Percentiles rank a stretch among this genome's conserved stretches.
phyloP scores from a whole-genome alignment of 179 eudicot genomes.

The Beta lomatogona region DNA sequence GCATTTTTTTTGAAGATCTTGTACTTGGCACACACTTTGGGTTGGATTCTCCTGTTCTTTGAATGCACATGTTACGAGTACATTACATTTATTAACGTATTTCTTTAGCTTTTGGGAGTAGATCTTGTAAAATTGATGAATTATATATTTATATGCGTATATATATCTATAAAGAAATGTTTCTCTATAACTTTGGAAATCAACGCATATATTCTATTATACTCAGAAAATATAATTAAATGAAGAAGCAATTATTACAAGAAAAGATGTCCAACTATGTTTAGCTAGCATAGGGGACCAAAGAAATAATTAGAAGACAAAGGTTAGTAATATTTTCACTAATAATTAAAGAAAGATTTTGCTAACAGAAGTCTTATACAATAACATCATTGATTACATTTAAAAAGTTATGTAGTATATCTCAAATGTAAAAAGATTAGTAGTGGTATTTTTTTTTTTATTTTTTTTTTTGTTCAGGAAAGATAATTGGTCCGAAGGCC shows the following conservation, averaged over 20 bases:
- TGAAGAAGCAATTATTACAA: constrained; percentile 4
- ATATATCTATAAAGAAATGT: background rate
- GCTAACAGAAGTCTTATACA: background rate
- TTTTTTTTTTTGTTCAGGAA: no score
- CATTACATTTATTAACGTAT: background rate
- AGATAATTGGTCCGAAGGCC: no score
- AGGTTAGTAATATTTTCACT: background rate
- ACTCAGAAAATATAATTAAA: background rate
- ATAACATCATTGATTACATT: background rate
- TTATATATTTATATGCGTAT: background rate
- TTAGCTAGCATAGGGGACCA: constrained; percentile 18
- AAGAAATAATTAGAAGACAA: background rate
- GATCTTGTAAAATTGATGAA: background rate
- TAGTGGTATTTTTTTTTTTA: no score
- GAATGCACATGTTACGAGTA: constrained; percentile 22
- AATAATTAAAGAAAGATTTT: background rate
- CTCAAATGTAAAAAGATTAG: no score
- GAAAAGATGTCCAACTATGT: constrained; percentile 2
- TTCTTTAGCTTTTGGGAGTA: background rate
- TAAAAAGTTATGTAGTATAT: background rate
- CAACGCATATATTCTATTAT: background rate
- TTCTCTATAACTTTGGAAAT: background rate
- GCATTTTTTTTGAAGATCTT: constrained; percentile 29
- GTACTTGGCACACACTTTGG: constrained; percentile 34
- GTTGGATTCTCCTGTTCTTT: constrained; percentile 30